Percentiles rank a stretch among this genome's conserved stretches.
Conservation (phyloP, 306 rosid species). For the Clitoria ternatea region DNA sequence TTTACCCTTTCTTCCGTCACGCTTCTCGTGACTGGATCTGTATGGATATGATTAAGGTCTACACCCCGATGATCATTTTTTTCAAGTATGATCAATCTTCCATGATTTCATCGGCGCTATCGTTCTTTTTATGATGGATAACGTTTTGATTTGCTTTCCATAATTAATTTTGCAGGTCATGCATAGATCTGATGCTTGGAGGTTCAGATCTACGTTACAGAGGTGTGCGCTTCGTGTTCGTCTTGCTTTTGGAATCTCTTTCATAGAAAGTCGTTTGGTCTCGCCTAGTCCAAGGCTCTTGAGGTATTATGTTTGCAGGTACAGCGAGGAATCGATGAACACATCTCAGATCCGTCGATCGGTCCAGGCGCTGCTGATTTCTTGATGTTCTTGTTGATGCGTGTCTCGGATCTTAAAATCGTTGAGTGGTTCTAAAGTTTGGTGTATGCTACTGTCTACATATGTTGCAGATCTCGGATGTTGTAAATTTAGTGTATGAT, state of each 20-base stretch:
- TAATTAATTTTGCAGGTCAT: background rate
- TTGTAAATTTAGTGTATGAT: conserved; percentile 12
- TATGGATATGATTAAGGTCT: conserved; percentile 28
- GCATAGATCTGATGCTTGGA: background rate
- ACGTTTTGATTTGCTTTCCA: background rate
- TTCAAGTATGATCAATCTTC: background rate
- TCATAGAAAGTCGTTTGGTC: background rate
- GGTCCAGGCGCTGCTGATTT: background rate
- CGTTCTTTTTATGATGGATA: background rate
- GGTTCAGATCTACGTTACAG: background rate
- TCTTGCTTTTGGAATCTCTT: background rate
- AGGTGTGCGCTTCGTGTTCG: background rate
- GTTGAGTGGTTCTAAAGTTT: rapidly evolving
- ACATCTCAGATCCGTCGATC: background rate
- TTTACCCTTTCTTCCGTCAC: rapidly evolving
- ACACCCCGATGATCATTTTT: background rate
- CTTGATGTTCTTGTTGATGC: no score
- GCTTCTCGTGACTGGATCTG: background rate
- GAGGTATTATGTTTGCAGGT: conserved; percentile 32
- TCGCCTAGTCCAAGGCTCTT: background rate
- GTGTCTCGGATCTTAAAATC: background rate
- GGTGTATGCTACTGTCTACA: background rate
- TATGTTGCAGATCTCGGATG: background rate
- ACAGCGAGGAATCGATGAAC: background rate
- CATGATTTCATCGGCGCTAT: no score